These are phyloP conservation scores for Rhynchospora tenuis DNA, from an alignment of 176 grass and related monocot species.

Conservation along the genomic window DNA sequence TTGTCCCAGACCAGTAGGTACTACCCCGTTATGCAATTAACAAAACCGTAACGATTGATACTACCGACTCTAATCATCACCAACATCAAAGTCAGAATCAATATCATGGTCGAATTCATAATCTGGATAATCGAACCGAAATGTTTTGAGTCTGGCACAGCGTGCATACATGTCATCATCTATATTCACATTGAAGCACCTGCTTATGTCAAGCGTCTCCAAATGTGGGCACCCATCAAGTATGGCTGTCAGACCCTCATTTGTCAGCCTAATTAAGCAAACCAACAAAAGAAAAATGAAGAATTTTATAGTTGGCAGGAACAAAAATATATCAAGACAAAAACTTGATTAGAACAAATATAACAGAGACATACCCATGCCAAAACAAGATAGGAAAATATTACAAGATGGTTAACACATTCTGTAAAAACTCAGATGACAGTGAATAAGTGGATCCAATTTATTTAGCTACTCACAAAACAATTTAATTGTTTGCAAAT, in stretches of 20 bases:
- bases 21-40: too few relatives aligned
- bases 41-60: too few relatives aligned
- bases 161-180: constrained; percentile 9
- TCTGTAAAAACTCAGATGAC: neutral
- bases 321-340: neutral
- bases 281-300: neutral
- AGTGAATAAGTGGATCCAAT: neutral
- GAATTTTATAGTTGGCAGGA: too few relatives aligned
- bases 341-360: neutral
- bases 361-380: neutral
- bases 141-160: constrained; percentile 18
- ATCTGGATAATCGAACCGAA: too few relatives aligned
- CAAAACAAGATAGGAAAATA: neutral
- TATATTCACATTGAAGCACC: constrained; percentile 22
- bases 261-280: neutral
- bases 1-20: too few relatives aligned
- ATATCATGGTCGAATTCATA: too few relatives aligned
- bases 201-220: constrained; percentile 27
- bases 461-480: neutral
- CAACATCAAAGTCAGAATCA: too few relatives aligned
- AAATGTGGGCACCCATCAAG: constrained; percentile 32
- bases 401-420: constrained; percentile 5
- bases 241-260: constrained; percentile 29
- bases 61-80: too few relatives aligned
- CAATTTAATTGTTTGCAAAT: neutral